phyloP scores from a whole-genome alignment of 306 rosid species.

The Malus asiatica region DNA sequence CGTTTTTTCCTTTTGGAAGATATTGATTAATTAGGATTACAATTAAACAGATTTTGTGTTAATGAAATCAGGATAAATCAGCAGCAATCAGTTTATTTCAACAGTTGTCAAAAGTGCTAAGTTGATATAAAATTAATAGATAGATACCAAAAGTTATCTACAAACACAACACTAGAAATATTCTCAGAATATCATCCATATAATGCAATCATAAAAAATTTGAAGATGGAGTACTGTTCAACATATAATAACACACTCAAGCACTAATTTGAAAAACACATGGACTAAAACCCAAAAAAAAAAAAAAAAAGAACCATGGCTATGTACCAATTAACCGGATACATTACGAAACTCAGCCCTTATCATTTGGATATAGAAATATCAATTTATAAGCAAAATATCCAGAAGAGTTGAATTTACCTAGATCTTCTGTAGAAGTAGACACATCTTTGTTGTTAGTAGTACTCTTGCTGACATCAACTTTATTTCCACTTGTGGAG shows the following conservation, averaged over 20 bases:
- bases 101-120: no score
- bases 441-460: slow-evolving; percentile 51
- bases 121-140: no score
- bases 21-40: not conserved
- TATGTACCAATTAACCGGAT: not conserved
- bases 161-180: no score
- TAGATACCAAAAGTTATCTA: no score
- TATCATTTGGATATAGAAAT: not conserved
- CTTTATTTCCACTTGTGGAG: slow-evolving; percentile 44
- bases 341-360: not conserved
- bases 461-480: slow-evolving; percentile 34
- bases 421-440: slow-evolving; percentile 87
- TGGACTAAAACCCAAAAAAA: not conserved
- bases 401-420: slow-evolving; percentile 29
- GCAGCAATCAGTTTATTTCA: not conserved
- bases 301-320: not conserved
- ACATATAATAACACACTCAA: not conserved
- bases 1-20: not conserved
- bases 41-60: not conserved
- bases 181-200: no score
- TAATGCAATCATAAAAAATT: not conserved
- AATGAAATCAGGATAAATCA: not conserved
- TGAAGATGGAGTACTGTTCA: not conserved
- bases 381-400: not conserved
- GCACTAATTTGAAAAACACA: no score